These are phyloP conservation scores for Vitis rupestris DNA, from an alignment of 164 flowering plant genomes.

Conservation along the genomic window DNA sequence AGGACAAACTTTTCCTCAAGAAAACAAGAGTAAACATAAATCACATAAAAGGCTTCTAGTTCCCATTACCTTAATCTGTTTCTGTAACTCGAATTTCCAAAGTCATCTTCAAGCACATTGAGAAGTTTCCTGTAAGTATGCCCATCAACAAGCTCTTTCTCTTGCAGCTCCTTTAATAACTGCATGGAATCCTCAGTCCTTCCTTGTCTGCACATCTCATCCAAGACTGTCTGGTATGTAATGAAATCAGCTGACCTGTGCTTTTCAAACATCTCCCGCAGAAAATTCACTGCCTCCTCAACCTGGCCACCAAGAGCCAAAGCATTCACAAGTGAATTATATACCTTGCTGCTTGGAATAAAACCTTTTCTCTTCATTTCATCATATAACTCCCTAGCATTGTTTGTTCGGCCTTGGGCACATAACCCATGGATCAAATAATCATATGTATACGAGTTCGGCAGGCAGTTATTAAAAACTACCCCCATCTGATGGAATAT, in stretches of 20 bases:
- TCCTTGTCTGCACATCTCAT: slow-evolving; percentile 64
- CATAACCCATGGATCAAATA: slow-evolving; percentile 84
- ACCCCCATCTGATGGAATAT: slow-evolving; percentile 86
- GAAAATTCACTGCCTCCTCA: slow-evolving; percentile 62
- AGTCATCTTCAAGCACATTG: slow-evolving; percentile 53
- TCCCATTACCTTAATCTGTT: slow-evolving; percentile 20
- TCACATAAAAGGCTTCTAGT: too few species aligned
- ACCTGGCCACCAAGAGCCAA: slow-evolving; percentile 75
- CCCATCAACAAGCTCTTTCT: slow-evolving; percentile 58
- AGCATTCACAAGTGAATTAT: slow-evolving; percentile 76
- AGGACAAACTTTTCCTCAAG: too few species aligned
- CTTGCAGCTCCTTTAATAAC: slow-evolving; percentile 60
- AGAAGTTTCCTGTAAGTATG: slow-evolving; percentile 54
- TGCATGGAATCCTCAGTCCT: slow-evolving; percentile 44
- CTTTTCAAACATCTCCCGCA: slow-evolving; percentile 73
- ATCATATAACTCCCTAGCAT: slow-evolving; percentile 64
- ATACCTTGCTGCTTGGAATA: slow-evolving; percentile 66
- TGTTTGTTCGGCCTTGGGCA: slow-evolving; percentile 76
- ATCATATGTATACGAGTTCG: slow-evolving; percentile 65
- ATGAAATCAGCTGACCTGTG: slow-evolving; percentile 55
- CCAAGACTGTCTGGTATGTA: slow-evolving; percentile 67
- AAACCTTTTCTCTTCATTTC: slow-evolving; percentile 74
- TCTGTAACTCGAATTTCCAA: slow-evolving; percentile 22
- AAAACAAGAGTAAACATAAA: too few species aligned
- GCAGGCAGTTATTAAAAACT: slow-evolving; percentile 51